Base-by-base conservation (phyloP, 805 yeast genomes). In the Wickerhamiella allomyrinae region DNA sequence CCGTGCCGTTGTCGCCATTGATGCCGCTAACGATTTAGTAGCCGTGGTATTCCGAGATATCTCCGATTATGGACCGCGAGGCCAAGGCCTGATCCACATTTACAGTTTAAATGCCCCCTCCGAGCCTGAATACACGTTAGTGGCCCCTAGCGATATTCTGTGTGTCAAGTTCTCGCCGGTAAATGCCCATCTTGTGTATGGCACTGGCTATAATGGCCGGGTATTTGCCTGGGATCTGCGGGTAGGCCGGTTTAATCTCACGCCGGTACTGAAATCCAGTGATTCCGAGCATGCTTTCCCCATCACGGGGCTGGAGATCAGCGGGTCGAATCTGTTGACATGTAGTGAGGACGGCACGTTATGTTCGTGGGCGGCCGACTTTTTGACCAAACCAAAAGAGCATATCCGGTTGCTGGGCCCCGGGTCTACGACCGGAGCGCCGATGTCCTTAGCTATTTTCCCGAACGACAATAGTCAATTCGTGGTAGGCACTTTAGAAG, bases 191-290 rank as follows among this genome's bases (percentile, higher is more conserved):
- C 56, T 68, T 13, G 54, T 74, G 1, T 60, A 67, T 35, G 79
- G 71, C 3, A 71, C 76, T 0, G 59, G 69, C 24, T 57, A 58
- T 27, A 68, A 68, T 51, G 79, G 79, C 2, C 68, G 64, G 41
- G 44, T 74, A 0, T 61, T 65, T 11, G 56, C 69, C n/a, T 74
- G 78, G 78, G 77, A 74, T 38, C 47, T 59, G 36, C 44, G 67
- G 11, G 25, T 52, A 2, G 36, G 41, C 31, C 37, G 34, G 13
- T 41, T 14, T 46, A 51, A 7, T 17, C 49, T 7, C 7, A 46
- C 48, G 7, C 58, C 68, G 2, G 47, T 56, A 8, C 47, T 58
- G 15, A 49, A 44, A 11, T 54, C 67, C 1, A 54, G 61, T 17
- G 54, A 56, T 1, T 37, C 37, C 4, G 63, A 62, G 4, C 68